Conservation (phyloP, 768 basidiomycete species). For the Trametopsis cervina region DNA sequence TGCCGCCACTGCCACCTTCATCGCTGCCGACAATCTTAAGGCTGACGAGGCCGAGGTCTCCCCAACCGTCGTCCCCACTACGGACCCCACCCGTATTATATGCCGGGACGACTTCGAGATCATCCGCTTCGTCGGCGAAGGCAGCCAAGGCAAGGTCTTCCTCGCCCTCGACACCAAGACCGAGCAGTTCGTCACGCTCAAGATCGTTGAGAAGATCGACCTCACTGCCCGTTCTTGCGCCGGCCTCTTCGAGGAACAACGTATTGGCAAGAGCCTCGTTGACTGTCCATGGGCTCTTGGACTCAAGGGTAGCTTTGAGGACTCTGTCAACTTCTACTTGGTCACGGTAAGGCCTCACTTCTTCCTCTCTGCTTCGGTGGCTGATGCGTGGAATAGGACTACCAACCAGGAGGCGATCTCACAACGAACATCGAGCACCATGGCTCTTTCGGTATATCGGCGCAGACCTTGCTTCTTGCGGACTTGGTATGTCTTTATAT, state of each 20-base stretch:
- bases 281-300: constrained; percentile 4
- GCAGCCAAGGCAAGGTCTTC: constrained; percentile 6
- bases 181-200: constrained; percentile 3
- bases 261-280: constrained; percentile 1
- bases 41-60: background rate
- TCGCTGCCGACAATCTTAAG: no score
- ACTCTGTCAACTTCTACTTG: constrained; percentile 4
- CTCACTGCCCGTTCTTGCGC: background rate
- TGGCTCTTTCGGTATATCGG: background rate
- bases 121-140: constrained; percentile 4
- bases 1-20: no score
- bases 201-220: constrained; percentile 1
- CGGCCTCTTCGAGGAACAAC: constrained; percentile 9
- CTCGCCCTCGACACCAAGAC: constrained; percentile 6
- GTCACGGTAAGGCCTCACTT: background rate
- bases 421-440: background rate
- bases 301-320: constrained; percentile 9
- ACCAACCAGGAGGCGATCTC: constrained; percentile 2
- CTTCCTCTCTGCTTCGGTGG: background rate
- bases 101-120: constrained; percentile 2
- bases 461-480: background rate
- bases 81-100: background rate
- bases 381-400: background rate
- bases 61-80: background rate
- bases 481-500: constrained; percentile 3